Conservation (phyloP, 2,329 filamentous ascomycete genomes). For the Hypoxylon sp. region DNA sequence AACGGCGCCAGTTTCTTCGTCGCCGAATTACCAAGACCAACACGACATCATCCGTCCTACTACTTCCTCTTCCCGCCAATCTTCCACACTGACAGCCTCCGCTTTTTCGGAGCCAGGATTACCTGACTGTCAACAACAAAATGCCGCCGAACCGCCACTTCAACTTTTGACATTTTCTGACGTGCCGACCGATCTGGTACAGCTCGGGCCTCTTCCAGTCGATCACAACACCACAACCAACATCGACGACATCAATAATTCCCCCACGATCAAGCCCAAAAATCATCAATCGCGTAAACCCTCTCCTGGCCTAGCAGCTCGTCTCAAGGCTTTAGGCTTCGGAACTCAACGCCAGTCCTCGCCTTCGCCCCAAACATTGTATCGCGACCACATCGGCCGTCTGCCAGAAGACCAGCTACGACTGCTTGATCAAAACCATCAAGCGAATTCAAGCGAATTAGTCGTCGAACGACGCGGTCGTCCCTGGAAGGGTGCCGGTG, state of each 20-base stretch:
- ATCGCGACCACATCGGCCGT: constrained; percentile 71
- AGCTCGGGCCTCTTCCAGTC: constrained; percentile 54
- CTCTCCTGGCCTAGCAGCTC: constrained; percentile 75
- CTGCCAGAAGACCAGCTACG: constrained; percentile 79
- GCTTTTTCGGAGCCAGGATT: constrained; percentile 49
- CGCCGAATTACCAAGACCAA: constrained; percentile 21
- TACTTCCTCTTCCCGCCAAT: constrained; percentile 37
- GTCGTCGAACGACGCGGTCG: constrained; percentile 76
- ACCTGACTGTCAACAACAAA: constrained; percentile 48
- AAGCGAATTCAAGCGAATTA: constrained; percentile 66
- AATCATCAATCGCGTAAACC: constrained; percentile 66
- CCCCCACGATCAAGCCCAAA: constrained; percentile 49
- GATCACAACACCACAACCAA: constrained; percentile 34
- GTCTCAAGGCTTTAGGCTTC: constrained; percentile 76
- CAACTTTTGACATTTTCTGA: constrained; percentile 60
- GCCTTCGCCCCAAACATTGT: constrained; percentile 52
- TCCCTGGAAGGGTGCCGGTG: constrained; percentile 78
- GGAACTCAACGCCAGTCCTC: constrained; percentile 62
- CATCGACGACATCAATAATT: constrained; percentile 46
- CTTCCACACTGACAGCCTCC: constrained; percentile 42
- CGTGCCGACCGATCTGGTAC: constrained; percentile 59
- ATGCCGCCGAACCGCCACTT: constrained; percentile 50
- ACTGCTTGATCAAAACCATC: constrained; percentile 77
- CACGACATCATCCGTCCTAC: constrained; percentile 26
- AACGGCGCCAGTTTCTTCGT: constrained; percentile 26